phyloP scores from a whole-genome alignment of 2,329 filamentous ascomycete species.

The Exophiala lecanii-corni region DNA sequence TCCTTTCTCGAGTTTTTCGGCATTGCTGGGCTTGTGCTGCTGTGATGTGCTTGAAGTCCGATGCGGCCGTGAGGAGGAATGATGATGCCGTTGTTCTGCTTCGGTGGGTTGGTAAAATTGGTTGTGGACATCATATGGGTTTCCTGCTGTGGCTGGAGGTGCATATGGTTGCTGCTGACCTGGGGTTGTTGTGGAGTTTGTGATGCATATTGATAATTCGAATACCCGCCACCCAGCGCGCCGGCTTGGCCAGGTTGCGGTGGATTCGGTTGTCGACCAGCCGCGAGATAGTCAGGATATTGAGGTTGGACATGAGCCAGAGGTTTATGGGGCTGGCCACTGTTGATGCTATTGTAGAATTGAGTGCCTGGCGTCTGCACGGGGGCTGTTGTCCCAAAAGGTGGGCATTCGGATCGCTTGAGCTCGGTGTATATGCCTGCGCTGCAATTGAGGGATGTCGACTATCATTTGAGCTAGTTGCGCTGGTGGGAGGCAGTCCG shows the following conservation, averaged over 20 bases:
- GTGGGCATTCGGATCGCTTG: constrained; percentile 16
- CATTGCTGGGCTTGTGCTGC: constrained; percentile 31
- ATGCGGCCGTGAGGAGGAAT: constrained; percentile 23
- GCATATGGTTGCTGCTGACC: not conserved
- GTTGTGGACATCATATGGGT: constrained; percentile 41
- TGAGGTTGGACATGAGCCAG: constrained; percentile 32
- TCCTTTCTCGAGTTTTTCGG: constrained; percentile 38
- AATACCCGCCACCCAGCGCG: constrained; percentile 42
- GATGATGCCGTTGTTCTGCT: constrained; percentile 35
- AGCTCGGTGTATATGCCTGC: constrained; percentile 16
- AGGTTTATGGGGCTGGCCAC: constrained; percentile 24
- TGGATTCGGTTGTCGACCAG: constrained; percentile 25
- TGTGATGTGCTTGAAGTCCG: constrained; percentile 20
- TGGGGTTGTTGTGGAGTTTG: constrained; percentile 27
- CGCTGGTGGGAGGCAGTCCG: constrained; percentile 6
- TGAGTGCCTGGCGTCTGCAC: constrained; percentile 28
- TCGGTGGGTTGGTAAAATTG: constrained; percentile 46
- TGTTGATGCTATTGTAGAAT: constrained; percentile 27
- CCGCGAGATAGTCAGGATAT: constrained; percentile 30
- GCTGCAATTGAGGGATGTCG: constrained; percentile 19
- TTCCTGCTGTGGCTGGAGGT: constrained; percentile 7
- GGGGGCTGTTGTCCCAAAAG: constrained; percentile 14
- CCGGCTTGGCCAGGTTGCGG: constrained; percentile 23
- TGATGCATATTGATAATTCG: constrained; percentile 37
- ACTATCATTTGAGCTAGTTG: constrained; percentile 11